These are phyloP conservation scores for Aureobasidium sp. DNA, from an alignment of 2,329 filamentous ascomycete species.

Conservation along the genomic window DNA sequence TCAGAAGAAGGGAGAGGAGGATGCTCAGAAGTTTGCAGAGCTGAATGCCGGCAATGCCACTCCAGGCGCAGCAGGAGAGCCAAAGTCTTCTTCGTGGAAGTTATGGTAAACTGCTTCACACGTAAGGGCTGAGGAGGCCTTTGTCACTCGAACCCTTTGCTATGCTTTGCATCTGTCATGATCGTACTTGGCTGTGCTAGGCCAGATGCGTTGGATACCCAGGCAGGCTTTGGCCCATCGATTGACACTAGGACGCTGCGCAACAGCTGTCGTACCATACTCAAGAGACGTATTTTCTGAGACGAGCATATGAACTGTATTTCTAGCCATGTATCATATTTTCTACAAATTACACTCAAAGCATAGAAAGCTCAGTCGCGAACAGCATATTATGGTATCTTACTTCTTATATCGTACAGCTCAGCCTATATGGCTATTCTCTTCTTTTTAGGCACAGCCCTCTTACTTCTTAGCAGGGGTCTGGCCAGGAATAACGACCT, in stretches of 20 bases:
- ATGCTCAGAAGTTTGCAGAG: constrained; percentile 30
- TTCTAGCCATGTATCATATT: constrained; percentile 11
- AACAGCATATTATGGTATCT: background rate
- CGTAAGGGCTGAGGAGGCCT: background rate
- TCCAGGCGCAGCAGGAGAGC: background rate
- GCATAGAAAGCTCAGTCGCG: background rate
- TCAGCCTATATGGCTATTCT: background rate
- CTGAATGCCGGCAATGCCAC: constrained; percentile 19
- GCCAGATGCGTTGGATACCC: background rate
- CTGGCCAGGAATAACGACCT: constrained; percentile 24
- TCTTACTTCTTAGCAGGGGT: constrained; percentile 3
- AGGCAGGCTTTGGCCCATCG: too few relatives aligned
- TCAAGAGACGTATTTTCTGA: background rate
- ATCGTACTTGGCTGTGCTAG: background rate
- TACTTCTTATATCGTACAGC: background rate
- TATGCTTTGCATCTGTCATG: background rate
- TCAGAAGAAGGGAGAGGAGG: constrained; percentile 38
- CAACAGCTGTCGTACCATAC: background rate
- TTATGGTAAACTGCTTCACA: constrained; percentile 24
- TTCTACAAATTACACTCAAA: background rate
- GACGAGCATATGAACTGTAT: constrained; percentile 4
- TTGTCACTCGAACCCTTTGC: background rate
- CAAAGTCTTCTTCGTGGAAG: constrained; percentile 29
- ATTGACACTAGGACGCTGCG: background rate
- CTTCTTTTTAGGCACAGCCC: background rate